Conservation (phyloP, 2,329 filamentous ascomycete genomes). For the Chrysoporthe deuterocubensis region DNA sequence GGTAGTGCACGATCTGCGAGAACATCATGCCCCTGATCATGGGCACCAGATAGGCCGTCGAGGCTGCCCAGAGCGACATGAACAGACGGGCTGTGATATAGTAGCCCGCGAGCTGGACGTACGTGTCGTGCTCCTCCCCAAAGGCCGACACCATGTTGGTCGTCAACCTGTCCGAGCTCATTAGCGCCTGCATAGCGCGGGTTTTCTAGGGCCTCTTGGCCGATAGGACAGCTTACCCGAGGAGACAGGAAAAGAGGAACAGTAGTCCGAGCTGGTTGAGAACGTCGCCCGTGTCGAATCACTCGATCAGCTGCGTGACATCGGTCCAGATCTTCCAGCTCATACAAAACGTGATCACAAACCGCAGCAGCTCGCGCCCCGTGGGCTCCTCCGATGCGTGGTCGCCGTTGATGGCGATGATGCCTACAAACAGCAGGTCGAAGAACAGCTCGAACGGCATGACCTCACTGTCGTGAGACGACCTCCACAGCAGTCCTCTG, state of each 20-base stretch:
- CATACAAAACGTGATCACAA: slow-evolving; percentile 65
- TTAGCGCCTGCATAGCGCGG: background rate
- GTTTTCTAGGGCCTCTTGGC: slow-evolving; percentile 2
- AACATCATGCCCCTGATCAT: slow-evolving; percentile 63
- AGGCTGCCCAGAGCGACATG: slow-evolving; percentile 51
- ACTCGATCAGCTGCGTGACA: slow-evolving; percentile 58
- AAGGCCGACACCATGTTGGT: slow-evolving; percentile 65
- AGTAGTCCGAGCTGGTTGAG: slow-evolving; percentile 61
- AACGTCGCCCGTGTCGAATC: slow-evolving; percentile 68
- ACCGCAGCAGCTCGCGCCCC: slow-evolving; percentile 60
- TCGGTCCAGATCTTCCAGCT: slow-evolving; percentile 69
- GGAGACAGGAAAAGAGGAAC: slow-evolving; percentile 63
- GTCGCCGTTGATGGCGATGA: slow-evolving; percentile 67
- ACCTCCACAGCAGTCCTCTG: slow-evolving; percentile 66
- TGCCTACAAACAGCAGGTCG: slow-evolving; percentile 65
- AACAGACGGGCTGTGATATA: slow-evolving; percentile 63
- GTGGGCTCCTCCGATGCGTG: slow-evolving; percentile 60
- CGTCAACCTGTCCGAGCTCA: slow-evolving; percentile 48
- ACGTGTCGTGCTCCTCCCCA: slow-evolving; percentile 53
- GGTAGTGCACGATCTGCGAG: slow-evolving; percentile 46
- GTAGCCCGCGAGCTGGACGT: slow-evolving; percentile 62
- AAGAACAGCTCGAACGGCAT: slow-evolving; percentile 68
- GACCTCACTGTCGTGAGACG: slow-evolving; percentile 61
- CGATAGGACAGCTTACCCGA: slow-evolving; percentile 47
- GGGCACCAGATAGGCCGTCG: slow-evolving; percentile 54